Evolutionary conservation across 2,329 filamentous ascomycete species (phyloP), one percentile per base, ranked within the genome.

Genomic region (Fusarium sp.): DNA sequence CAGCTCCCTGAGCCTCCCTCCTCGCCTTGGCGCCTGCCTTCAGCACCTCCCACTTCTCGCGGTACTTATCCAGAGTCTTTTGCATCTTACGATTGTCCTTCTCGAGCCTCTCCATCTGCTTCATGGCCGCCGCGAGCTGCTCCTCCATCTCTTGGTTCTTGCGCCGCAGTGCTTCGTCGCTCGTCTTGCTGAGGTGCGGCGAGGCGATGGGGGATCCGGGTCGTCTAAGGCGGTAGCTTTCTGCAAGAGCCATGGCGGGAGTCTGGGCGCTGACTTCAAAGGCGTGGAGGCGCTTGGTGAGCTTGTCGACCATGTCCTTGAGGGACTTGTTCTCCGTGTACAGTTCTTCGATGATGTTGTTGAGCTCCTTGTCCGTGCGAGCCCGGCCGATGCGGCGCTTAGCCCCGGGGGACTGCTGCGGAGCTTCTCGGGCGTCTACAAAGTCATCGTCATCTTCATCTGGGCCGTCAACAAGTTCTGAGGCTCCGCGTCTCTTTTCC

Each of bases 251-350:
- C 83, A 95, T 90, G 62, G 93, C 94, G 40, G 93, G 95, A 72
- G 92, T 94, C 83, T 98, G 96, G 0, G 95, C 94, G 77, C 94
- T 95, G 42, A 94, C 92, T 83, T 99, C 96, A 84, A 98, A 99
- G 71, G 95, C 93, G 78, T 96, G 93, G n/a, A 99, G 89, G 1
- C 96, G 91, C 77, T 93, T 94, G 71, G 93, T 94, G 38, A 98
- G 89, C 59, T 94, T 94, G 82, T 98, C 95, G 10, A 97, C 90
- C 76, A 95, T 91, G 66, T 93, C 90, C 78, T 96, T 96, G 60
- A 98, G 88, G 11, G 93, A 93, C 71, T 93, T 89, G 81, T 98
- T 99, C 80, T 98, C 94, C 58, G 96, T 89, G 72, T 93, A 91
- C 11, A 98, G 88, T 82, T 99, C 96, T 82, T 99, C 96, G 71